A percentile compares a stretch with the other conserved stretches of the same genome.
Conservation (phyloP, 768 basidiomycete genomes). For the Pilatotrama ljubarskyi region DNA sequence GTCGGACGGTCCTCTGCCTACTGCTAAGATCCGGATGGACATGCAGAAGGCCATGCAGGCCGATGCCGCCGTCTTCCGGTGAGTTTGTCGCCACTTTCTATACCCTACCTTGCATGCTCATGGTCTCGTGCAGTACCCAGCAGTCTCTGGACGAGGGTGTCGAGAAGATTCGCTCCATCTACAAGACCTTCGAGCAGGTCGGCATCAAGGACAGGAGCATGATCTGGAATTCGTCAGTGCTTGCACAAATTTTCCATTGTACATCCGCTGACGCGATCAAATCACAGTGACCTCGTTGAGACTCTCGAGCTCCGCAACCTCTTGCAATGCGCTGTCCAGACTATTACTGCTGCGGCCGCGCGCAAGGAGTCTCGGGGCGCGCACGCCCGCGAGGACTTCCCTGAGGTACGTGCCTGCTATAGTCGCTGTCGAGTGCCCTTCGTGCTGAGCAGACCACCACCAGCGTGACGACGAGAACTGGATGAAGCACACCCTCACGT, state of each 20-base stretch:
- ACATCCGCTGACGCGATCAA: not conserved
- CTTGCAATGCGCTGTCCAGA: constrained; percentile 93
- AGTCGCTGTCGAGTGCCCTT: not conserved
- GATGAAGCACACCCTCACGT: constrained; percentile 97
- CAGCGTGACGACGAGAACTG: constrained; percentile 90
- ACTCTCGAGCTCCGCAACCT: constrained; percentile 96
- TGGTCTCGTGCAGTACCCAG: constrained; percentile 64
- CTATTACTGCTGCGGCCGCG: constrained; percentile 88
- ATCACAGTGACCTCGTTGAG: constrained; percentile 87
- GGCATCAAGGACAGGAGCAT: constrained; percentile 98
- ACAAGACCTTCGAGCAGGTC: constrained; percentile 86
- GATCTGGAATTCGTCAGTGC: constrained; percentile 97
- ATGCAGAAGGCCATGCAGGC: constrained; percentile 99
- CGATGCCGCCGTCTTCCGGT: constrained; percentile 97
- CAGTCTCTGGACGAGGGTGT: constrained; percentile 91
- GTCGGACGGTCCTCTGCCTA: constrained; percentile 78
- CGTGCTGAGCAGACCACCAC: not conserved
- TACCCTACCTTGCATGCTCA: not conserved
- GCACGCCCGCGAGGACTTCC: constrained; percentile 96
- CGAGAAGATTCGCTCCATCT: constrained; percentile 78
- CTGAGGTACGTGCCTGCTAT: constrained; percentile 62
- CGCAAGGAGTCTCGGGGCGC: constrained; percentile 98
- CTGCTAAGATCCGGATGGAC: constrained; percentile 86
- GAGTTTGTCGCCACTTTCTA: constrained; percentile 10
- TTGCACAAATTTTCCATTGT: not conserved